Evolutionary conservation across 345 rosid genomes (phyloP), one percentile per base, ranked within the genome.

Genomic region (Draba incana): DNA sequence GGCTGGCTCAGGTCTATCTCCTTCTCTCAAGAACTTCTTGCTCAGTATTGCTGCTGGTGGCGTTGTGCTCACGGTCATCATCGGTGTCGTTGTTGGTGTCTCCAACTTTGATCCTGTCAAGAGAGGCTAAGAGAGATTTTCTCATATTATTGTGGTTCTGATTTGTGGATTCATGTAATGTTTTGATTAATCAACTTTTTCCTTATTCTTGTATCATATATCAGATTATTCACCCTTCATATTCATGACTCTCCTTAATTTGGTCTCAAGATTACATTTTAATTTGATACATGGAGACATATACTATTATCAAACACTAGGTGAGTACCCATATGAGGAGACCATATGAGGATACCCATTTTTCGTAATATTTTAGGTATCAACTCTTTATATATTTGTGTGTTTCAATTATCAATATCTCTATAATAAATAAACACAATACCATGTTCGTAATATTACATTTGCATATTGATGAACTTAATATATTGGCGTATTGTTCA

Each of bases 11-110:
- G 86, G 80, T 1, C 1, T 85, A 61, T 78, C 90, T 37, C 96
- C 98, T 16, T 92, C 98, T 38, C 96, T 89, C 77, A 86, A 89
- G 79, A 92, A 89, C 88, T 92, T 92, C 84, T 84, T 89, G 93
- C 89, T 87, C 62, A 92, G 98, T 79, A 86, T 89, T 60, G 83
- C 39, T 0, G 89, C 93, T 0, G 96, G 93, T 7, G 93, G 92
- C 2, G 77, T 81, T 30, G 92, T 92, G 68, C 81, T 83, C 30
- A 61, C 4, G 6, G 92, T 50, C 14, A 24, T 92, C 16, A 46
- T 84, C n/a, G 98, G 94, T 31, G 98, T 84, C 1, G 83, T 92
- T 7, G 63, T 89, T 39, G 94, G 94, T n/a, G 98, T 92, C 16
- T 33, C 96, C 79, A 92, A 89, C 70, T 79, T 75, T 52, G 82